Percentiles rank a stretch among this genome's conserved stretches.
Evolutionary conservation across 345 rosid species (phyloP).

Genomic region (Geranium rotundifolium): DNA sequence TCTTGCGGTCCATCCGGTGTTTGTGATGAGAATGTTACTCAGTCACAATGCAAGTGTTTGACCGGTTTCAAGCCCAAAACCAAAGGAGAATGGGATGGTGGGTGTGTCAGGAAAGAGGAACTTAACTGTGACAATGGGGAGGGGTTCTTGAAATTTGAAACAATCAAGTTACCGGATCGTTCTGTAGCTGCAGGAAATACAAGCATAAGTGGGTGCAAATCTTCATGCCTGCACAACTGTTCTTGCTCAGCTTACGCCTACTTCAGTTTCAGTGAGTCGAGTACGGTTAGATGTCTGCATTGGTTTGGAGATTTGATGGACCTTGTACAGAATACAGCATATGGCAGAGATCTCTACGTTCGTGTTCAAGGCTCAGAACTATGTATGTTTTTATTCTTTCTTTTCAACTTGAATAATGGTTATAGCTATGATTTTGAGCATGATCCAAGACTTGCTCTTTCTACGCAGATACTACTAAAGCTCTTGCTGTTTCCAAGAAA

Average conservation of each 20-base stretch:
- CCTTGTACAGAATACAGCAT: background rate
- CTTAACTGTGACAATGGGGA: slow-evolving; percentile 4
- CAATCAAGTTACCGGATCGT: slow-evolving; percentile 7
- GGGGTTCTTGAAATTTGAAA: background rate
- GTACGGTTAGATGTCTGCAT: background rate
- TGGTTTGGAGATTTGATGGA: slow-evolving; percentile 9
- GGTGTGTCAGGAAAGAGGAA: slow-evolving; percentile 3
- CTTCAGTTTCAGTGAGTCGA: background rate
- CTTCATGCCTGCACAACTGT: slow-evolving; percentile 8
- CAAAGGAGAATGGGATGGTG: slow-evolving; percentile 5
- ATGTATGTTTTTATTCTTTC: background rate
- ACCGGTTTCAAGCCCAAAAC: slow-evolving; percentile 5
- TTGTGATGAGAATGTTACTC: background rate
- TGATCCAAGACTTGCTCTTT: too few relatives aligned
- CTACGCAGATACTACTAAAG: background rate
- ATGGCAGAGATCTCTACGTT: background rate
- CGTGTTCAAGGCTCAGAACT: background rate
- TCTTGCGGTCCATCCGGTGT: slow-evolving; percentile 1
- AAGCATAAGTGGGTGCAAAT: slow-evolving; percentile 2
- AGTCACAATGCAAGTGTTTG: slow-evolving; percentile 4
- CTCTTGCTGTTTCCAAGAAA: background rate
- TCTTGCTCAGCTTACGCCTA: slow-evolving; percentile 9
- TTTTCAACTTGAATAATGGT: too few relatives aligned
- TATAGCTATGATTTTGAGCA: too few relatives aligned
- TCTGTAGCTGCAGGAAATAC: background rate